Evolutionary conservation across 176 grass and related monocot genomes (phyloP), one percentile per base, ranked within the genome.

Genomic region (Typha latifolia): DNA sequence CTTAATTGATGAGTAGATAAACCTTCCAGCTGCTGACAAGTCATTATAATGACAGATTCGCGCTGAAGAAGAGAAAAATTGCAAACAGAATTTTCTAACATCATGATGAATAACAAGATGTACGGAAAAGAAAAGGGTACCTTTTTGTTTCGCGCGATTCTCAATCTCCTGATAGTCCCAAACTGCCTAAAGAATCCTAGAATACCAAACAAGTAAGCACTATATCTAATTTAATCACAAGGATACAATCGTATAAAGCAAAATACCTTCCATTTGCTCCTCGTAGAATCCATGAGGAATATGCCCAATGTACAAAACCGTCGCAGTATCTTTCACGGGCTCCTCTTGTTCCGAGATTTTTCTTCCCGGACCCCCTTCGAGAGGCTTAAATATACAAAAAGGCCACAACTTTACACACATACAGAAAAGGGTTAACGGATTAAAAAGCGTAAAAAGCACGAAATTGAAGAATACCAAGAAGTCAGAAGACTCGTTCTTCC

Each of bases 221-320:
- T 59, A 16, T 9, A 59, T 59, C 16, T 22, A 22, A 16, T 11
- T 9, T 11, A 59, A 49, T 5, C 50, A 76, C 37, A 63, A 4
- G 47, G 21, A 32, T 9, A 24, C n/a, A 43, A 48, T 18, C 63
- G 27, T 2, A 11, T 1, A 34, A 14, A 43, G 12, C 47, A 51
- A 8, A n/a, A 3, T 26, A 97, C 94, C 94, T 82, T 87, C 48
- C 89, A 97, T 97, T 82, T 97, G 69, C 8, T 97, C 85, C 73
- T 97, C 85, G 27, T 97, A 97, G 70, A 97, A 97, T 12, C 94
- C 94, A 62, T 97, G 89, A 68, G 89, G 94, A 21, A 97, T 92
- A 63, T 97, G 94, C 4, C 89, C 94, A 22, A 97, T 84, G 55
- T 97, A 97, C 24, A 97, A 64, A 14, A 90, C 78, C 0, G 88